phyloP scores from a whole-genome alignment of 1,284 basidiomycete genomes.

The Apiotrichum siamense region DNA sequence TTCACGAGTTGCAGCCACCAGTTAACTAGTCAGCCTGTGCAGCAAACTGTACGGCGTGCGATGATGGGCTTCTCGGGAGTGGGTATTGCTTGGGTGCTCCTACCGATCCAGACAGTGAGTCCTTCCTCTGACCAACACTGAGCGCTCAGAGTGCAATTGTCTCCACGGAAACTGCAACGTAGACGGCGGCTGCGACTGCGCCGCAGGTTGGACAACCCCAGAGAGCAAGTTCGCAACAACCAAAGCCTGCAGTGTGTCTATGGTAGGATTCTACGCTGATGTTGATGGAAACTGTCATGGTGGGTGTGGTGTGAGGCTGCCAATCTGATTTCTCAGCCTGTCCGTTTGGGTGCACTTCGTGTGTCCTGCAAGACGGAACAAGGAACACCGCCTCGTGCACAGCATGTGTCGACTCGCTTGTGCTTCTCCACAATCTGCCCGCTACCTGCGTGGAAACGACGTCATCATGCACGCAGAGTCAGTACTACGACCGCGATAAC shows the following conservation, averaged over 20 bases:
- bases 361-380: constrained; percentile 28
- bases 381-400: constrained; percentile 24
- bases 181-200: constrained; percentile 41
- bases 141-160: constrained; percentile 45
- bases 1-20: not conserved
- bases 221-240: constrained; percentile 20
- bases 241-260: constrained; percentile 43
- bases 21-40: constrained; percentile 29
- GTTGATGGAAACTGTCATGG: constrained; percentile 39
- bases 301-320: constrained; percentile 14
- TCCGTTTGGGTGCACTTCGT: constrained; percentile 42
- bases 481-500: constrained; percentile 33
- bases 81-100: constrained; percentile 43
- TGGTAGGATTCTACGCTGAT: constrained; percentile 41
- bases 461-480: constrained; percentile 30
- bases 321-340: constrained; percentile 36
- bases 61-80: constrained; percentile 45
- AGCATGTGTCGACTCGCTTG: constrained; percentile 30
- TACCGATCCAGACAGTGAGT: constrained; percentile 18
- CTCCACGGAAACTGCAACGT: constrained; percentile 43
- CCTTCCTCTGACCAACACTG: not conserved
- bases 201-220: constrained; percentile 42
- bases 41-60: constrained; percentile 39
- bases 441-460: constrained; percentile 27
- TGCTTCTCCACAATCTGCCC: constrained; percentile 26